Evolutionary conservation across 2,329 filamentous ascomycete species (phyloP).

Genomic region (Stagonosporopsis chrysanthemi): DNA sequence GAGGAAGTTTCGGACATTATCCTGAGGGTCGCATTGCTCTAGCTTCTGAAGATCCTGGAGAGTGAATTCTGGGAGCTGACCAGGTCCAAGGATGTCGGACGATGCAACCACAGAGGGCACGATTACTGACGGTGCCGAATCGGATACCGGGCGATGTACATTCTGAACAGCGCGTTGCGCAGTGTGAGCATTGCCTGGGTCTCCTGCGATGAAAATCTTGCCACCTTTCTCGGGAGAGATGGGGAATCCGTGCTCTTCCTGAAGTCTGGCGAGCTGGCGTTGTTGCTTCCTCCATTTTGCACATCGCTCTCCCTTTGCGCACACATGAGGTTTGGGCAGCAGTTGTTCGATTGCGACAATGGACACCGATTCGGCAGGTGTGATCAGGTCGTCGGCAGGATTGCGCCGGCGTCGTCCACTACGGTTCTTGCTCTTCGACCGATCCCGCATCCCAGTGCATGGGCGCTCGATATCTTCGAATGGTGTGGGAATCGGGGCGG

Average conservation of each 20-base stretch:
- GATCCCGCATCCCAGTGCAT: constrained; percentile 48
- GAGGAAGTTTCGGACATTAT: constrained; percentile 92
- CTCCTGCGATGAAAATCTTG: constrained; percentile 77
- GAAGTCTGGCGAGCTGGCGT: constrained; percentile 75
- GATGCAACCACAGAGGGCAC: constrained; percentile 80
- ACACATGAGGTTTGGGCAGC: constrained; percentile 82
- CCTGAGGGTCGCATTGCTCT: constrained; percentile 80
- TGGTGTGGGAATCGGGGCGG: constrained; percentile 57
- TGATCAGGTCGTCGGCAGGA: constrained; percentile 68
- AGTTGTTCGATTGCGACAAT: constrained; percentile 93
- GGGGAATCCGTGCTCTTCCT: constrained; percentile 73
- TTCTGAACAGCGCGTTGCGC: constrained; percentile 61
- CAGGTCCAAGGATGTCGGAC: constrained; percentile 84
- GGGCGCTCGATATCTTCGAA: constrained; percentile 58
- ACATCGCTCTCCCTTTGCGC: constrained; percentile 86
- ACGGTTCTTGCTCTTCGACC: constrained; percentile 48
- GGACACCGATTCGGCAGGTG: constrained; percentile 82
- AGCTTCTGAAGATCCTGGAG: constrained; percentile 79
- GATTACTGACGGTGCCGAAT: constrained; percentile 65
- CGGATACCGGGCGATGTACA: constrained; percentile 73
- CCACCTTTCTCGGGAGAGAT: constrained; percentile 68
- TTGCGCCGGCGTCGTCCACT: constrained; percentile 50
- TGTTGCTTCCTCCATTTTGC: constrained; percentile 83
- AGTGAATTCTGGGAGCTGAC: constrained; percentile 66
- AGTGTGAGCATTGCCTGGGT: constrained; percentile 78